Evolutionary conservation across 805 yeast genomes (phyloP).

Genomic region (Myxozyma mucilagina): DNA sequence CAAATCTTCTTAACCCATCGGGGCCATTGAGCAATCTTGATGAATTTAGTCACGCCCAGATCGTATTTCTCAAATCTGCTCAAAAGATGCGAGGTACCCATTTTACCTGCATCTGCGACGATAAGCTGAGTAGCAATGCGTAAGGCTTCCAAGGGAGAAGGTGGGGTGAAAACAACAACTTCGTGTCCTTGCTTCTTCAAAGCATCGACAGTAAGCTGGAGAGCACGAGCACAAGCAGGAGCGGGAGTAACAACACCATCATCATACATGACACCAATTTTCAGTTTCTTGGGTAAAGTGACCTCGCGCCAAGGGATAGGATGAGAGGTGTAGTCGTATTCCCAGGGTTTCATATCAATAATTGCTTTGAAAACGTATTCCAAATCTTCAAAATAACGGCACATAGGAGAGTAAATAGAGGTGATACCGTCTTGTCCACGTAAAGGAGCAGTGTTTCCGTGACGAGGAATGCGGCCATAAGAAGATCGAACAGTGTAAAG

Average conservation of each 20-base stretch:
- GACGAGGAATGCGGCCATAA: constrained; percentile 51
- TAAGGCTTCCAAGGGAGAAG: constrained; percentile 57
- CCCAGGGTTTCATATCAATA: constrained; percentile 57
- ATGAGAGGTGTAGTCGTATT: constrained; percentile 48
- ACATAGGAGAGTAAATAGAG: constrained; percentile 50
- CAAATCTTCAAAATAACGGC: constrained; percentile 52
- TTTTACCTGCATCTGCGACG: constrained; percentile 41
- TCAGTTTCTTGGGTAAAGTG: constrained; percentile 44
- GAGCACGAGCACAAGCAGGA: constrained; percentile 49
- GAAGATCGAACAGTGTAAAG: constrained; percentile 53
- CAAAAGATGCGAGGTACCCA: constrained; percentile 32
- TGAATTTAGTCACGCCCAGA: constrained; percentile 41
- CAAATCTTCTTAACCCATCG: constrained; percentile 40
- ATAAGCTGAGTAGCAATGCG: constrained; percentile 53
- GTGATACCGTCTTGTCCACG: constrained; percentile 51
- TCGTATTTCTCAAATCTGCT: constrained; percentile 42
- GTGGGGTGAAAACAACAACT: constrained; percentile 48
- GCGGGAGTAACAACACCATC: constrained; percentile 55
- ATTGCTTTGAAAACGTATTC: constrained; percentile 50
- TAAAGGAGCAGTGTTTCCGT: constrained; percentile 45
- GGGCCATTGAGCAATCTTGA: constrained; percentile 41
- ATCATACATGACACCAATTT: constrained; percentile 50
- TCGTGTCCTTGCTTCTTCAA: constrained; percentile 49
- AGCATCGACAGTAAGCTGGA: constrained; percentile 45
- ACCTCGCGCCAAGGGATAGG: constrained; percentile 55